phyloP scores from a whole-genome alignment of 1,139 yeast species.

The Scheffersomyces titani region DNA sequence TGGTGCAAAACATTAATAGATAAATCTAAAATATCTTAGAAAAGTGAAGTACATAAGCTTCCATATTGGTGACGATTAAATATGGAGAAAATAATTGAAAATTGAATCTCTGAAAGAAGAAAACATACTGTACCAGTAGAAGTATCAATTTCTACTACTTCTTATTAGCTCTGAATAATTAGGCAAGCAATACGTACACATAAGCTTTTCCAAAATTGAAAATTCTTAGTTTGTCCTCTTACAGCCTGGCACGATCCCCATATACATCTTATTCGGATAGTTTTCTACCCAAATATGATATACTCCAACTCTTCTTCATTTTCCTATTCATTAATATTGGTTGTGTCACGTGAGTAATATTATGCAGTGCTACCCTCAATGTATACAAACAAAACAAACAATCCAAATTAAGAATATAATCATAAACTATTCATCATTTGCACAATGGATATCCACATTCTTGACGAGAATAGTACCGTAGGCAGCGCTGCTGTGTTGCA shows the following conservation, averaged over 20 bases:
- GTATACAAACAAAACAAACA: neutral
- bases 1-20: neutral
- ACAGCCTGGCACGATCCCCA: no score
- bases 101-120: no score
- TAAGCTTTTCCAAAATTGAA: no score
- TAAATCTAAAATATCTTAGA: neutral
- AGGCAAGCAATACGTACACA: no score
- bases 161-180: no score
- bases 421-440: neutral
- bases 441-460: neutral
- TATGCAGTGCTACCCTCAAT: neutral
- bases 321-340: neutral
- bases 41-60: no score
- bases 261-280: no score
- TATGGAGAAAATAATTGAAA: no score
- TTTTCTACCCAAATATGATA: no score
- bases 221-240: no score
- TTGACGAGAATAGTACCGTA: neutral
- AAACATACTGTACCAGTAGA: no score
- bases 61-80: no score
- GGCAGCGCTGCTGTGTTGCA: neutral
- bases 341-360: neutral
- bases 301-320: neutral
- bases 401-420: neutral
- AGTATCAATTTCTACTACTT: neutral